phyloP scores from a whole-genome alignment of 164 flowering plant species.

The Nymphaea colorata region DNA sequence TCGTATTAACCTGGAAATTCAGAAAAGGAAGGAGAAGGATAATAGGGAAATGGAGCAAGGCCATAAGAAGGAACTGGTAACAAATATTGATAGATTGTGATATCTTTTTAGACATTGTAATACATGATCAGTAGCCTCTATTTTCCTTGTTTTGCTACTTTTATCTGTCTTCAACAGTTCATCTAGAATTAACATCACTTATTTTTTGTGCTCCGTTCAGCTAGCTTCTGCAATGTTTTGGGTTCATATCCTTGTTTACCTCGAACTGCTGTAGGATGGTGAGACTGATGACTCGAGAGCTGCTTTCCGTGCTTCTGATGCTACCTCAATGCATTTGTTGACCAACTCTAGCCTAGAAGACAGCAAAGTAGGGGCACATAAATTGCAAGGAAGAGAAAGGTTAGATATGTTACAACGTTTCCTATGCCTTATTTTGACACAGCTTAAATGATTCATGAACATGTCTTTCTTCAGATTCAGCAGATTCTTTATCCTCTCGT shows the following conservation, averaged over 20 bases:
- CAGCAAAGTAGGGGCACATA: no score
- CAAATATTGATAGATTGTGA: no score
- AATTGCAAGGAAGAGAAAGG: conserved; percentile 33
- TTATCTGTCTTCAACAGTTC: not conserved
- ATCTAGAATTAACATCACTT: conserved; percentile 51
- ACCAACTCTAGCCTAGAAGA: not conserved
- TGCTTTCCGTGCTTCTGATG: conserved; percentile 21
- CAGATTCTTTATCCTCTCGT: no score
- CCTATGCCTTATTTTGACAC: no score
- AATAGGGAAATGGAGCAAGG: conserved; percentile 26
- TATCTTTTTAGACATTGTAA: no score
- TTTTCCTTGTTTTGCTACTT: no score
- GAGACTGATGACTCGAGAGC: conserved; percentile 26
- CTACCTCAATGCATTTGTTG: conserved; percentile 15
- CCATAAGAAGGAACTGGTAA: conserved; percentile 58
- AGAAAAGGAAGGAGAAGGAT: conserved; percentile 60
- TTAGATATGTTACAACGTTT: conserved; percentile 10
- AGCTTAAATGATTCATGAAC: no score
- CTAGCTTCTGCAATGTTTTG: conserved; percentile 95
- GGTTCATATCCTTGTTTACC: conserved; percentile 99
- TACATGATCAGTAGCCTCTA: no score
- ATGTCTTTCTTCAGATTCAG: no score
- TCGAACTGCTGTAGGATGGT: conserved; percentile 92
- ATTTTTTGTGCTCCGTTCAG: conserved; percentile 64
- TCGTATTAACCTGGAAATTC: conserved; percentile 56